Base-by-base conservation (phyloP, 225 moss, liverwort and hornwort genomes). In the Polytrichum formosum region DNA sequence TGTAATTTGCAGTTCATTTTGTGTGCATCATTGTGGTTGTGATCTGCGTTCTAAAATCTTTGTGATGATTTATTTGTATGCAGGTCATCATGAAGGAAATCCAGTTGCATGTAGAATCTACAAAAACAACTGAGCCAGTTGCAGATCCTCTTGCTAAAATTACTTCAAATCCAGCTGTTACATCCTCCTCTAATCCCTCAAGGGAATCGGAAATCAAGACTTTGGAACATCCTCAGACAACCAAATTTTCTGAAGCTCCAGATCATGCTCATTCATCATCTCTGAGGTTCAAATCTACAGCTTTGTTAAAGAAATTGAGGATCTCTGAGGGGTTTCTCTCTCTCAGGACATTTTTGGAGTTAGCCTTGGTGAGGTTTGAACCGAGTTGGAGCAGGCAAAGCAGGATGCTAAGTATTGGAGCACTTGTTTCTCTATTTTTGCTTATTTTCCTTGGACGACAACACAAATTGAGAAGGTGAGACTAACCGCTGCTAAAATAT, bases 251-350 rank as follows among this genome's bases (percentile, higher is more conserved):
- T 21, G 37, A 66, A 68, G 67, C 46, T 66, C 67, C 64, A 53
- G 79, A 68, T 64, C 46, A 46, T 58, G 60, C 72, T 37, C 65
- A 82, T 63, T 75, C 77, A 55, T 73, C 77, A 70, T 68, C 73
- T 30, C 4, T 71, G 46, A 66, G 26, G 30, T 74, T 53, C 33
- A 79, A 82, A 54, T 77, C 82, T 9, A 33, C 82, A 37, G 73
- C 80, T 13, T 54, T 91, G 23, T 69, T 82, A 70, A 91, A 72
- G 76, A 81, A 74, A 55, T 64, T 87, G 0, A 84, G 80, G 23
- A 74, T 87, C 53, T 89, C 89, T 60, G 82, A 82, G 73, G 84
- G 79, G 65, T 84, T 90, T 69, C 87, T 91, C 46, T 87, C 91
- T 53, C 62, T 82, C 65, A 84, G 78, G 80, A 87, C 76, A 56